Evolutionary conservation across 768 basidiomycete species (phyloP).

Genomic region (Leucocoprinus birnbaumii): DNA sequence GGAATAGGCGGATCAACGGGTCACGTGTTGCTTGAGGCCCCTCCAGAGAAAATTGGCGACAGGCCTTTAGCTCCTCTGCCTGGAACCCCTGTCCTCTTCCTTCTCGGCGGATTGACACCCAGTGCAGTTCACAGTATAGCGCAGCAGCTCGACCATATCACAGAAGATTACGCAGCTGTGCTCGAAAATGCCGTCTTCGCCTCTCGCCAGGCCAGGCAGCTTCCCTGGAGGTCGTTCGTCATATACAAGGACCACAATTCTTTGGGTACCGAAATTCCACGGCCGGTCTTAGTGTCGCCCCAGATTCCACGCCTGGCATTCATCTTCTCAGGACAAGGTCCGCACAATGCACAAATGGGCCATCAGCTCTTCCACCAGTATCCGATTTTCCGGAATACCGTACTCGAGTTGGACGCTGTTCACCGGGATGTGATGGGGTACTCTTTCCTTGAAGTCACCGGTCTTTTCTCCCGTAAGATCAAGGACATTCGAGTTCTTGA

Average conservation of each 20-base stretch:
- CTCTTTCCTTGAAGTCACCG: conserved; percentile 32
- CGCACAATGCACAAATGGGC: conserved; percentile 26
- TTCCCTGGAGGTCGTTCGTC: conserved; percentile 29
- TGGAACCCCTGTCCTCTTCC: conserved; percentile 24
- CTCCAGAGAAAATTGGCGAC: conserved; percentile 17
- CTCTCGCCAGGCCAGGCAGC: conserved; percentile 27
- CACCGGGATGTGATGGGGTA: conserved; percentile 26
- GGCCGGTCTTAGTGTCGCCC: conserved; percentile 24
- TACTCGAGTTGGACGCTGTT: conserved; percentile 33
- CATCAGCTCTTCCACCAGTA: conserved; percentile 25
- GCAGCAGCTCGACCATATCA: neutral
- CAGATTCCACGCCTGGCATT: conserved; percentile 28
- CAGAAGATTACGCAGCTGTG: conserved; percentile 8
- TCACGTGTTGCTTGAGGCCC: conserved; percentile 35
- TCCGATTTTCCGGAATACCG: conserved; percentile 33
- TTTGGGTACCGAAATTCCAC: conserved; percentile 22
- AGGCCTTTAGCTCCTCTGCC: neutral
- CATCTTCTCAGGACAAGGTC: conserved; percentile 24
- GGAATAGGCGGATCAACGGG: conserved; percentile 45
- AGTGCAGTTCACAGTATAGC: conserved; percentile 11
- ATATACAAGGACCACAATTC: conserved; percentile 30
- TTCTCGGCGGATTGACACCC: conserved; percentile 35
- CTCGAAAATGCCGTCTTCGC: conserved; percentile 16
- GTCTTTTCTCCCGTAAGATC: conserved; percentile 28
- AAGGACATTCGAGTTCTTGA: conserved; percentile 14